Base-by-base conservation (phyloP, 2,329 filamentous ascomycete genomes). In the Cryphonectria radicalis region DNA sequence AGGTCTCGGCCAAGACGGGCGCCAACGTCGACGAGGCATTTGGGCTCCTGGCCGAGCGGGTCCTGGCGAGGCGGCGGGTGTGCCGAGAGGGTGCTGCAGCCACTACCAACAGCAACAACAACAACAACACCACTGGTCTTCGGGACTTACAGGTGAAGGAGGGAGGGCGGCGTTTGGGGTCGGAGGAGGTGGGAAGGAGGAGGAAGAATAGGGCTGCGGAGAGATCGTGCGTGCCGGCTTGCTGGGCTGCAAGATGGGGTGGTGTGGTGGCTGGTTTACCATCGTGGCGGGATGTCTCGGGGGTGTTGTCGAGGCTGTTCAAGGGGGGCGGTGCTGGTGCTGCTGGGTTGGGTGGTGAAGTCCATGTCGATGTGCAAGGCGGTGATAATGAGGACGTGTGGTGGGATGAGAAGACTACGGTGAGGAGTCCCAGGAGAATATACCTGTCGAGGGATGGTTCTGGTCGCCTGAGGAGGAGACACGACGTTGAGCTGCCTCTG, bases 11-110 rank as follows among this genome's bases (percentile, higher is more conserved):
- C 53, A 69, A 66, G 53, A 66, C 70, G 19, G 69, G 69, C 62
- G 62, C 66, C 32, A 71, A 69, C 55, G 62, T 71, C 62, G 70
- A 71, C 42, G 70, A 71, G 66, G 70, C 70, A 2, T 71, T 66
- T 22, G 66, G 62, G 32, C 62, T 69, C 25, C 35, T 71, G 32
- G 70, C 66, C 17, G 66, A 71, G 62, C 66, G 62, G 55, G 66
- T 66, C 32, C 66, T 71, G 70, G 68, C 32, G 22, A 68, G 55
- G 60, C 70, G 70, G 50, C 59, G 40, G 11, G 22, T 25, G 28
- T 28, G 37, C 25, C 35, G 37, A 14, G 66, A 66, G 11, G 62
- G 57, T 3, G 70, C 63, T n/a, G 22, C 46, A 8, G 46, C 19
- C 22, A n/a, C 46, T 22, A 11, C 46, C 46, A n/a, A 19, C 32